Evolutionary conservation across 495 filamentous ascomycete genomes (phyloP).

Genomic region (Penicillium turbatum): DNA sequence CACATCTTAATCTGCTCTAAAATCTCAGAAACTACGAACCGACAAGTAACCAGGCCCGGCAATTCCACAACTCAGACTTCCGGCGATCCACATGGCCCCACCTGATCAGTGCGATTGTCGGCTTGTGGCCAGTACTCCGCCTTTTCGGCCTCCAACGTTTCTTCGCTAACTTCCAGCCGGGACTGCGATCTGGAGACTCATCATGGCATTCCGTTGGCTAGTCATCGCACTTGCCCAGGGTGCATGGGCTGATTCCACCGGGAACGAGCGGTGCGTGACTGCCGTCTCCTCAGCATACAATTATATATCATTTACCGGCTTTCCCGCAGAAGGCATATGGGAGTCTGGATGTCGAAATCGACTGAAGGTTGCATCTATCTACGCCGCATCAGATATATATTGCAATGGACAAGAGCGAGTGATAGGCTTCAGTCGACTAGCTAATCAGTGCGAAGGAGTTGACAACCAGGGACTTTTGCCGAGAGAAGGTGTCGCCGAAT

Average conservation of each 20-base stretch:
- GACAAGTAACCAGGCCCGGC: background rate
- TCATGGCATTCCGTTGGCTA: slow-evolving; percentile 16
- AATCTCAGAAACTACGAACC: too few species aligned
- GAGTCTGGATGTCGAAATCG: slow-evolving; percentile 34
- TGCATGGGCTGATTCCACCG: slow-evolving; percentile 8
- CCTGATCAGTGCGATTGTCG: slow-evolving; percentile 8
- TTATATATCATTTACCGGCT: slow-evolving; percentile 36
- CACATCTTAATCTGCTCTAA: background rate
- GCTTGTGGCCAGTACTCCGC: slow-evolving; percentile 4
- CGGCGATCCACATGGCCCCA: slow-evolving; percentile 6
- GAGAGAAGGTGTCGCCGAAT: slow-evolving; percentile 28
- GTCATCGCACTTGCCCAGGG: slow-evolving; percentile 4
- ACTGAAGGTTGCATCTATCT: slow-evolving; percentile 35
- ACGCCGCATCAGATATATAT: slow-evolving; percentile 34
- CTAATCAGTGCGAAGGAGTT: slow-evolving; percentile 24
- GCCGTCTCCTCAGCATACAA: slow-evolving; percentile 34
- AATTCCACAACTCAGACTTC: background rate
- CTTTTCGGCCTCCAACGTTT: background rate
- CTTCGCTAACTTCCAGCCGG: background rate
- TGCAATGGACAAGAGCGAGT: slow-evolving; percentile 27
- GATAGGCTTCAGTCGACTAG: slow-evolving; percentile 26
- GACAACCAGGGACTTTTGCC: slow-evolving; percentile 29
- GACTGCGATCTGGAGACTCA: background rate
- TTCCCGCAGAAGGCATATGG: slow-evolving; percentile 23
- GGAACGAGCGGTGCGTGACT: slow-evolving; percentile 37